Evolutionary conservation across 306 rosid species (phyloP).

Genomic region (Begonia masoniana): DNA sequence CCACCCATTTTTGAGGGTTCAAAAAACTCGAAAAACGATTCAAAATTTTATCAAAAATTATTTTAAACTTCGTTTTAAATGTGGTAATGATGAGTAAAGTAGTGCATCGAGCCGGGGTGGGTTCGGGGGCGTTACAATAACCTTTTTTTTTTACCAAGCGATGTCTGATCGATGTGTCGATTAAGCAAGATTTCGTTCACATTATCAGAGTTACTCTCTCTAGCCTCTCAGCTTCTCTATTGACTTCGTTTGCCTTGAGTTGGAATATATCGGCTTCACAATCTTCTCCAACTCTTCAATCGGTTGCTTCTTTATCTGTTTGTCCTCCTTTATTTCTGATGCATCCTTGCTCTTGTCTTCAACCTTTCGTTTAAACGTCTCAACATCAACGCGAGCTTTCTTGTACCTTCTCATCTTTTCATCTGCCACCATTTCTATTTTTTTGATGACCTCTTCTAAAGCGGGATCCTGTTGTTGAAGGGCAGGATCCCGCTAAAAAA

Average conservation of each 20-base stretch:
- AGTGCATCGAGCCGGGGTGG: too few relatives aligned
- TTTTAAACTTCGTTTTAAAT: too few relatives aligned
- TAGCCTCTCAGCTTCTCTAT: constrained; percentile 92
- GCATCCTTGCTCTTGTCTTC: constrained; percentile 84
- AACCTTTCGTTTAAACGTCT: constrained; percentile 69
- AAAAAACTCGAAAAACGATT: too few relatives aligned
- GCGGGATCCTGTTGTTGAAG: too few relatives aligned
- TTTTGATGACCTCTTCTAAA: constrained; percentile 56
- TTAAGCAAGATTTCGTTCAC: too few relatives aligned
- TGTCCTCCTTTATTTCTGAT: constrained; percentile 59
- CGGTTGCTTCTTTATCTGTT: constrained; percentile 73
- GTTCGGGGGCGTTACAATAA: too few relatives aligned
- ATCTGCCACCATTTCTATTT: constrained; percentile 94
- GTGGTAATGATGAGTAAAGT: too few relatives aligned
- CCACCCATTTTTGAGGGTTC: too few relatives aligned
- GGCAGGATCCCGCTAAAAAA: too few relatives aligned
- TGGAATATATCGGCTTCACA: constrained; percentile 97
- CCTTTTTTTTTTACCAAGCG: too few relatives aligned
- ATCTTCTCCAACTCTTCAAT: constrained; percentile 90
- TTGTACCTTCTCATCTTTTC: constrained; percentile 94
- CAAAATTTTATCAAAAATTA: too few relatives aligned
- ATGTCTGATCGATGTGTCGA: too few relatives aligned
- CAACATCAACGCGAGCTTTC: constrained; percentile 83
- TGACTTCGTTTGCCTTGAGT: constrained; percentile 84
- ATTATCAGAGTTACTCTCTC: constrained; percentile 48